Conservation (phyloP, 2,329 filamentous ascomycete species). For the Westerdykella ornata region DNA sequence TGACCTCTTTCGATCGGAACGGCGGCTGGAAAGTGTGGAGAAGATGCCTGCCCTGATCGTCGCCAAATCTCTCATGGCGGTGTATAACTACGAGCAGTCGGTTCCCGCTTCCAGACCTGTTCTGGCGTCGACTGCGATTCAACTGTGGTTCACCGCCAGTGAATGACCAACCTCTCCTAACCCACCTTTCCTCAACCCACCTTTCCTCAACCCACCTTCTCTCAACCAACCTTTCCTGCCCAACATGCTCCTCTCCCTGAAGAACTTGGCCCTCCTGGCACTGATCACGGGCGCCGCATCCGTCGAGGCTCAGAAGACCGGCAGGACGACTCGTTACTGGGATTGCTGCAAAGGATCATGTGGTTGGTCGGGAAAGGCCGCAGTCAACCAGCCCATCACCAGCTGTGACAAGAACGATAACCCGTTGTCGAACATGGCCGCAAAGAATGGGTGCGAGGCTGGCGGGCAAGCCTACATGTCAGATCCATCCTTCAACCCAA, state of each 20-base stretch:
- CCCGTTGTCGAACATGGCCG: slow-evolving; percentile 47
- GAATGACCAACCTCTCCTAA: neutral
- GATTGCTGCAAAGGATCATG: slow-evolving; percentile 68
- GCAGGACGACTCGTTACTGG: slow-evolving; percentile 36
- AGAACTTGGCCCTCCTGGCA: slow-evolving; percentile 23
- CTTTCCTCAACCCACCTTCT: slow-evolving; percentile 1
- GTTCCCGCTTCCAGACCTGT: neutral
- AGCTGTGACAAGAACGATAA: slow-evolving; percentile 54
- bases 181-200: neutral
- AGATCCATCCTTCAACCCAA: too few relatives aligned
- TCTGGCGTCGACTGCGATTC: too few relatives aligned
- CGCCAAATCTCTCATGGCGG: neutral
- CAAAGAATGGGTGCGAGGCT: slow-evolving; percentile 48
- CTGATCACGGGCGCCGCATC: slow-evolving; percentile 21
- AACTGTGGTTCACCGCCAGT: too few relatives aligned
- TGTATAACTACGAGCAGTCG: slow-evolving; percentile 4
- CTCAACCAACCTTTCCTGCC: slow-evolving; percentile 1
- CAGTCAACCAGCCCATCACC: slow-evolving; percentile 47
- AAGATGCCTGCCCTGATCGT: slow-evolving; percentile 1
- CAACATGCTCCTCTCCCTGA: slow-evolving; percentile 23
- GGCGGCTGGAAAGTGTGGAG: slow-evolving; percentile 38
- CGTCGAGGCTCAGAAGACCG: slow-evolving; percentile 25
- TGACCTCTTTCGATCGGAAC: slow-evolving; percentile 46
- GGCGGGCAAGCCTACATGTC: slow-evolving; percentile 52
- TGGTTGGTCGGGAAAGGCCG: slow-evolving; percentile 53